These are phyloP conservation scores for Puccinellia tenuiflora DNA, from an alignment of 176 grass and related monocot species.

Conservation along the genomic window DNA sequence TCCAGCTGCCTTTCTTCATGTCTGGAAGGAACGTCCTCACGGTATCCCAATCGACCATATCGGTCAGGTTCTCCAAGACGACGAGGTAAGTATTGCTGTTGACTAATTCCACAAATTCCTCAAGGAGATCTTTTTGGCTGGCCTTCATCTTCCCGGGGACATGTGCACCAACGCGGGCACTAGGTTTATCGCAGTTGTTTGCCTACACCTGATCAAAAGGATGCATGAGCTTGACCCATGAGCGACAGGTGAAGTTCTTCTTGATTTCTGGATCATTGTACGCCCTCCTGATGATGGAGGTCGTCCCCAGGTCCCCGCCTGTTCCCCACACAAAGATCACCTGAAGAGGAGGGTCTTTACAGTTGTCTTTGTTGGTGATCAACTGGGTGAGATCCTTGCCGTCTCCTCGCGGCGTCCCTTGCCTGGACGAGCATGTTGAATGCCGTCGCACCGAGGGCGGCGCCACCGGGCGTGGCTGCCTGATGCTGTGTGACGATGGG, in stretches of 20 bases:
- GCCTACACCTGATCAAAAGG: slow-evolving; percentile 2
- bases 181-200: background rate
- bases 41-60: slow-evolving; percentile 7
- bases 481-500: background rate
- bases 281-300: background rate
- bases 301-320: background rate
- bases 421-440: background rate
- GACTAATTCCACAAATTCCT: background rate
- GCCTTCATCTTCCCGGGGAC: background rate
- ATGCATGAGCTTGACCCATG: slow-evolving; percentile 21
- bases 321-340: slow-evolving; percentile 28
- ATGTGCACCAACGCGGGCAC: background rate
- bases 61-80: slow-evolving; percentile 20
- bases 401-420: background rate
- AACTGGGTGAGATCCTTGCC: background rate
- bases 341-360: background rate
- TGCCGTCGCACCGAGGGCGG: too few relatives aligned
- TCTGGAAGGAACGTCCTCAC: slow-evolving; percentile 10
- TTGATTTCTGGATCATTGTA: background rate
- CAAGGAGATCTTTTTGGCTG: background rate
- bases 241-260: background rate
- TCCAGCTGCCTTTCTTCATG: slow-evolving; percentile 13
- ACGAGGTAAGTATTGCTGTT: slow-evolving; percentile 11
- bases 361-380: background rate
- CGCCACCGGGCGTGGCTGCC: too few relatives aligned